Conservation (phyloP, 768 basidiomycete species). For the Hysterangium stoloniferum region DNA sequence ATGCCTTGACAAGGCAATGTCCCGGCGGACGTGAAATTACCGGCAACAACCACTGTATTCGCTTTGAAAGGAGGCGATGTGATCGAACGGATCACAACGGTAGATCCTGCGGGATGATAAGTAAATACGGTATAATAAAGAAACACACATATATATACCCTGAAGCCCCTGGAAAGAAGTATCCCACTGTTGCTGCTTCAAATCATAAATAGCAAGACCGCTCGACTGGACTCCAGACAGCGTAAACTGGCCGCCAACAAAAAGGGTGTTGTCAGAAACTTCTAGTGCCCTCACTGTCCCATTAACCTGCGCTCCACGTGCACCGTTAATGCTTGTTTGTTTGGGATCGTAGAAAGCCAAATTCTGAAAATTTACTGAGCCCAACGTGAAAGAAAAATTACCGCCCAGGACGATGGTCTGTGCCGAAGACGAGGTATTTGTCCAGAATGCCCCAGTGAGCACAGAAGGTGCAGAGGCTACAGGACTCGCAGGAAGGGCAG, state of each 20-base stretch:
- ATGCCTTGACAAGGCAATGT: slow-evolving; percentile 66
- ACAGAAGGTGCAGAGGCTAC: slow-evolving; percentile 70
- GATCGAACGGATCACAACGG: slow-evolving; percentile 66
- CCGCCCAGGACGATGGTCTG: slow-evolving; percentile 81
- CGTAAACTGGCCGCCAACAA: slow-evolving; percentile 80
- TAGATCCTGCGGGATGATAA: slow-evolving; percentile 32
- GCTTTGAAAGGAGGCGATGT: slow-evolving; percentile 50
- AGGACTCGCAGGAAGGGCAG: slow-evolving; percentile 47
- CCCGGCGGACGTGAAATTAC: slow-evolving; percentile 79
- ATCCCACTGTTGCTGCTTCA: slow-evolving; percentile 56
- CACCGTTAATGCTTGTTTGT: slow-evolving; percentile 39
- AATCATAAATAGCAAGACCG: slow-evolving; percentile 77
- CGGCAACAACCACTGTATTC: slow-evolving; percentile 70
- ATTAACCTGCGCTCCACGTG: slow-evolving; percentile 54
- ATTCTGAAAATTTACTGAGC: slow-evolving; percentile 38
- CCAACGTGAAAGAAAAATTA: slow-evolving; percentile 64
- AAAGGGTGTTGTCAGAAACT: slow-evolving; percentile 63
- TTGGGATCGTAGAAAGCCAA: slow-evolving; percentile 66
- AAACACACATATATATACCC: slow-evolving; percentile 21
- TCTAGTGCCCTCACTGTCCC: slow-evolving; percentile 74
- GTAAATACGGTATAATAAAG: neutral
- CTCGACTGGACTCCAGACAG: slow-evolving; percentile 47
- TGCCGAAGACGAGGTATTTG: slow-evolving; percentile 54
- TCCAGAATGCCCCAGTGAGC: slow-evolving; percentile 85
- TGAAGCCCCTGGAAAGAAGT: slow-evolving; percentile 54